Evolutionary conservation across 352 stramenopile genomes (phyloP).

Genomic region (Phytophthora macrochlamydospora): DNA sequence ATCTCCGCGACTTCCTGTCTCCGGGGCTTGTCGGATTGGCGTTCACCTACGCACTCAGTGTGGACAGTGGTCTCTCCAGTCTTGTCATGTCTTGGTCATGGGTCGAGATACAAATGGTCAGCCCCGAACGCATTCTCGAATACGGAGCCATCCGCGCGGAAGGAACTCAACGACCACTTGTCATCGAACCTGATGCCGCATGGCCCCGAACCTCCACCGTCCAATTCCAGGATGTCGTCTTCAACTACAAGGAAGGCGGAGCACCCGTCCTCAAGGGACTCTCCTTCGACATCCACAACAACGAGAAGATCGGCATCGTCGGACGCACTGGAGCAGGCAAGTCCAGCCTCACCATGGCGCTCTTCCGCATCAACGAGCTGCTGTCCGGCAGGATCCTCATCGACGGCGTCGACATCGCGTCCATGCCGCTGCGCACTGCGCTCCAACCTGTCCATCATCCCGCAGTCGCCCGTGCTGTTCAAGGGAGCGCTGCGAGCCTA

Average conservation of each 20-base stretch:
- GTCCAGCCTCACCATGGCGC: constrained; percentile 64
- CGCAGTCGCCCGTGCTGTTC: constrained; percentile 90
- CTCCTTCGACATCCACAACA: constrained; percentile 8
- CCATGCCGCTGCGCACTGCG: constrained; percentile 31
- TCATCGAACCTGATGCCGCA: constrained; percentile 21
- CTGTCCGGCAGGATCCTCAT: constrained; percentile 45
- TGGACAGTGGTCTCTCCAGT: constrained; percentile 79
- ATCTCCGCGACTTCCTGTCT: constrained; percentile 37
- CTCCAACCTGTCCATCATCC: constrained; percentile 47
- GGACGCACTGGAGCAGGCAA: constrained; percentile 84
- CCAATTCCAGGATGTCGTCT: constrained; percentile 49
- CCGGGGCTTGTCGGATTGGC: constrained; percentile 81
- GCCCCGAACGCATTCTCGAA: constrained; percentile 45
- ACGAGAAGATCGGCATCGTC: constrained; percentile 85
- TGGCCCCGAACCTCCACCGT: constrained; percentile 85
- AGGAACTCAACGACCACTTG: constrained; percentile 17
- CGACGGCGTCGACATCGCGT: constrained; percentile 46
- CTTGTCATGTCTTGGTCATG: constrained; percentile 37
- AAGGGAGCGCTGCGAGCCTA: constrained; percentile 83
- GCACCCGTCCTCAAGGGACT: constrained; percentile 2
- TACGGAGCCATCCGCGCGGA: constrained; percentile 43
- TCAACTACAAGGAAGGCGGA: constrained; percentile 18
- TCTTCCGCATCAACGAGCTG: constrained; percentile 88
- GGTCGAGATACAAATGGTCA: constrained; percentile 53
- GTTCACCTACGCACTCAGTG: constrained; percentile 87